Base-by-base conservation (phyloP, 257 asterid genomes). In the Solanum chmielewskii region DNA sequence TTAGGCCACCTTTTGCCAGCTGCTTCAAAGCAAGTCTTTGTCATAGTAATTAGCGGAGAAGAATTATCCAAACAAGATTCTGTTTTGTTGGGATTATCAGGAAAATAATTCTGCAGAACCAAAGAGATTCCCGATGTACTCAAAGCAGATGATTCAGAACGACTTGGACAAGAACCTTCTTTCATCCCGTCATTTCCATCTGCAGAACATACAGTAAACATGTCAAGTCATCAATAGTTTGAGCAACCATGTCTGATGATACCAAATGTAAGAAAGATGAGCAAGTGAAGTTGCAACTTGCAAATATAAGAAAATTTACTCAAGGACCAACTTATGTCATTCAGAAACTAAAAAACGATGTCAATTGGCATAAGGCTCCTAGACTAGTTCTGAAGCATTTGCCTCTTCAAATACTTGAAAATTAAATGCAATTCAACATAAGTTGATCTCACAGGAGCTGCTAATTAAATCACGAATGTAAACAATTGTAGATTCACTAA, bases 1-100 rank as follows among this genome's bases (percentile, higher is more conserved):
- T 96, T 96, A 2, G 99, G 98, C 99, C 99, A 96, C 39, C 99
- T 91, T 25, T 88, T 91, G 52, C 95, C 98, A 4, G 91, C 91
- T 80, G 96, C 96, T 71, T 70, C 83, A 78, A 90, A 90, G 87
- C 98, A 96, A 88, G 96, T 94, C 69, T 81, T 89, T 90, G 91
- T 92, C 98, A 92, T 93, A 44, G 75, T 87, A 44, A 88, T 33
- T 27, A 95, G 90, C 16, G 88, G 88, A 75, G 93, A 96, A 35
- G 99, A 95, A 93, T 96, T 95, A 91, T 95, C 94, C 39, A 41
- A 92, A 85, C 99, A 96, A 86, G 94, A 91, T 86, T 66, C 90
- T n/a, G 97, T 78, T 29, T 3, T n/a, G 80, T 95, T 94, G 15
- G 98, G 99, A 88, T 94, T 92, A 11, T 89, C 89, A 4, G 92